Evolutionary conservation across 306 rosid genomes (phyloP).

Genomic region (Senna tora): DNA sequence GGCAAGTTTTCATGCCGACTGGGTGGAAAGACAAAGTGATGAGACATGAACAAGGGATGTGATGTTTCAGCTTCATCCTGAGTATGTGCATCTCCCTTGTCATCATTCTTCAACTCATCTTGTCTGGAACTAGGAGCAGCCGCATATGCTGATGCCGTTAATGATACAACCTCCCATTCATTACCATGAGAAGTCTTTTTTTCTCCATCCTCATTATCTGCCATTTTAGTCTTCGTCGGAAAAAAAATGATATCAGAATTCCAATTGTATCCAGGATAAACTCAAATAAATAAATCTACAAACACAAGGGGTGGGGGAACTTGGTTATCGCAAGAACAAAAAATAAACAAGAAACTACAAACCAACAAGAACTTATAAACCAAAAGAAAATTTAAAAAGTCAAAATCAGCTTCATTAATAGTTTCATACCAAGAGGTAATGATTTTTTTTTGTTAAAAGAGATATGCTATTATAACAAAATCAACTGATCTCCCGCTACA

Average conservation of each 20-base stretch:
- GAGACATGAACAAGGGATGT: constrained; percentile 76
- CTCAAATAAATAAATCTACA: constrained; percentile 14
- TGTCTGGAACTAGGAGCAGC: constrained; percentile 77
- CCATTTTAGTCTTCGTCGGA: constrained; percentile 59
- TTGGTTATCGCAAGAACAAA: not conserved
- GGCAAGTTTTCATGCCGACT: constrained; percentile 84
- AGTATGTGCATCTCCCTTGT: constrained; percentile 36
- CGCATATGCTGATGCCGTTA: constrained; percentile 90
- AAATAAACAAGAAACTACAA: not conserved
- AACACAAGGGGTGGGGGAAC: not conserved
- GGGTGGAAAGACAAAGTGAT: constrained; percentile 92
- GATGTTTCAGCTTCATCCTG: constrained; percentile 77
- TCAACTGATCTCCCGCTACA: constrained; percentile 11
- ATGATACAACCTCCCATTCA: constrained; percentile 98
- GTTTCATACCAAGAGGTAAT: not conserved
- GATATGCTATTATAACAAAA: not conserved
- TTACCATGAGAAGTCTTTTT: constrained; percentile 73
- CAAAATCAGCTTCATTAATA: not conserved
- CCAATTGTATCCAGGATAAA: constrained; percentile 27
- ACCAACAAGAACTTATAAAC: not conserved
- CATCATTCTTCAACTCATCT: constrained; percentile 59
- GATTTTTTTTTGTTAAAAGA: not conserved
- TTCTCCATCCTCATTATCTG: constrained; percentile 69
- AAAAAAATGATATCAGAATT: constrained; percentile 32
- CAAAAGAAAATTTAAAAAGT: not conserved